Percentiles rank a stretch among this genome's conserved stretches.
These are phyloP conservation scores for Microcyclosporella mali DNA, from an alignment of 2,329 filamentous ascomycete genomes.

Conservation along the genomic window DNA sequence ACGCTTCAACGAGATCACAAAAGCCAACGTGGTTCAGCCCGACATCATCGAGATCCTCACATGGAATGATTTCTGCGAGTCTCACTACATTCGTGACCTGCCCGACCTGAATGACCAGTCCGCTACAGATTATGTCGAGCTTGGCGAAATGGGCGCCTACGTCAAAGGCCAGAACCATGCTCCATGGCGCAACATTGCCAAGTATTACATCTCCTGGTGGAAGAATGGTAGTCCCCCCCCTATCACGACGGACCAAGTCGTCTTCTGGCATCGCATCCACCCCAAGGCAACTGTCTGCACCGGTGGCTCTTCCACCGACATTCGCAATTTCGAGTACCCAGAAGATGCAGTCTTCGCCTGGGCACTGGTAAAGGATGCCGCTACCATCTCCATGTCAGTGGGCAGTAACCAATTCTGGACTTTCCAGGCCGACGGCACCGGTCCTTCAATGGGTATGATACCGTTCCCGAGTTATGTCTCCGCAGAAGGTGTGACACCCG, in stretches of 20 bases:
- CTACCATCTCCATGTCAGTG: constrained; percentile 30
- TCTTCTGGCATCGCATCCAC: constrained; percentile 37
- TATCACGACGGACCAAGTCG: constrained; percentile 33
- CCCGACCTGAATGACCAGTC: constrained; percentile 22
- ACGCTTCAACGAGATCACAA: constrained; percentile 27
- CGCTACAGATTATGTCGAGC: constrained; percentile 29
- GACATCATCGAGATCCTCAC: constrained; percentile 37
- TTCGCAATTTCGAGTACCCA: constrained; percentile 31
- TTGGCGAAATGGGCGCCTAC: constrained; percentile 31
- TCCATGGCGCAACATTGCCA: constrained; percentile 35
- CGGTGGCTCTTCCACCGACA: constrained; percentile 26
- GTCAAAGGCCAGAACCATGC: constrained; percentile 34
- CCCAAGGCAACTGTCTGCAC: constrained; percentile 31
- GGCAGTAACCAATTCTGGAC: constrained; percentile 32
- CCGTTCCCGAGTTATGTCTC: constrained; percentile 30
- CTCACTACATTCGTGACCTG: constrained; percentile 36
- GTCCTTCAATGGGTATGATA: constrained; percentile 28
- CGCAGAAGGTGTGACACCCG: constrained; percentile 25
- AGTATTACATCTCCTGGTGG: constrained; percentile 35
- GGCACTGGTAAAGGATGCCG: constrained; percentile 29
- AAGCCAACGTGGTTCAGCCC: constrained; percentile 27
- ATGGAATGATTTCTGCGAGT: constrained; percentile 38
- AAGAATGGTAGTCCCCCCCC: constrained; percentile 30
- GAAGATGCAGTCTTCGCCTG: constrained; percentile 35
- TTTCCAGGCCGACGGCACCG: constrained; percentile 27